phyloP scores from a whole-genome alignment of 2,329 filamentous ascomycete genomes.

The Fusarium miscanthi region DNA sequence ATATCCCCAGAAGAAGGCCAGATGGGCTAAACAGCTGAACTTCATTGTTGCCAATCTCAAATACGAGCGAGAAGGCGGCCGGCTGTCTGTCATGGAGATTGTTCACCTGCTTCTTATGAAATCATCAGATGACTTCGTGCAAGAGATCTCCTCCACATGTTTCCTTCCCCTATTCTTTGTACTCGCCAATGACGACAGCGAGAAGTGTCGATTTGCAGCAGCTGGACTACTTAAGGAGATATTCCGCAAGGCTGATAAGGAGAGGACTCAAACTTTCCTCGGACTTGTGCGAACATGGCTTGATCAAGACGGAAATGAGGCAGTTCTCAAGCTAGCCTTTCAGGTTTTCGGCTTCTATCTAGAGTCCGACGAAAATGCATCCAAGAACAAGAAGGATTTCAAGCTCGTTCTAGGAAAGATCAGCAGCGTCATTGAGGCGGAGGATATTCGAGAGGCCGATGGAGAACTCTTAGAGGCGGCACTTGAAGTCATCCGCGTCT shows the following conservation, averaged over 20 bases:
- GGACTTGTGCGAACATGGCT: slow-evolving; percentile 79
- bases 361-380: slow-evolving; percentile 69
- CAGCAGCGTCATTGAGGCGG: slow-evolving; percentile 63
- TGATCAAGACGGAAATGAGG: slow-evolving; percentile 76
- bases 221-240: slow-evolving; percentile 82
- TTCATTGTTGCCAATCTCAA: slow-evolving; percentile 93
- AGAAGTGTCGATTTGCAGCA: slow-evolving; percentile 85
- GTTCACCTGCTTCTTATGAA: slow-evolving; percentile 88
- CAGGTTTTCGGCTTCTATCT: slow-evolving; percentile 88
- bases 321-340: slow-evolving; percentile 78
- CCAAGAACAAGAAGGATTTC: slow-evolving; percentile 75
- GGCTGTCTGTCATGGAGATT: slow-evolving; percentile 93
- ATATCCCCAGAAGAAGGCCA: slow-evolving; percentile 90
- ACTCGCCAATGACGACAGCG: slow-evolving; percentile 87
- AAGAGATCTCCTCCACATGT: slow-evolving; percentile 82
- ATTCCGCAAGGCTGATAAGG: slow-evolving; percentile 80
- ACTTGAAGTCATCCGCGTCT: slow-evolving; percentile 74
- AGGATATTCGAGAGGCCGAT: slow-evolving; percentile 64
- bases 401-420: slow-evolving; percentile 69
- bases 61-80: slow-evolving; percentile 88
- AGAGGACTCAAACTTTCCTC: slow-evolving; percentile 77
- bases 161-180: slow-evolving; percentile 90
- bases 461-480: slow-evolving; percentile 81
- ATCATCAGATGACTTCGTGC: slow-evolving; percentile 81
- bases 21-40: slow-evolving; percentile 88